Evolutionary conservation across 2,329 filamentous ascomycete species (phyloP), one percentile per base, ranked within the genome.

Genomic region (Aspergillus fumigatiaffinis): DNA sequence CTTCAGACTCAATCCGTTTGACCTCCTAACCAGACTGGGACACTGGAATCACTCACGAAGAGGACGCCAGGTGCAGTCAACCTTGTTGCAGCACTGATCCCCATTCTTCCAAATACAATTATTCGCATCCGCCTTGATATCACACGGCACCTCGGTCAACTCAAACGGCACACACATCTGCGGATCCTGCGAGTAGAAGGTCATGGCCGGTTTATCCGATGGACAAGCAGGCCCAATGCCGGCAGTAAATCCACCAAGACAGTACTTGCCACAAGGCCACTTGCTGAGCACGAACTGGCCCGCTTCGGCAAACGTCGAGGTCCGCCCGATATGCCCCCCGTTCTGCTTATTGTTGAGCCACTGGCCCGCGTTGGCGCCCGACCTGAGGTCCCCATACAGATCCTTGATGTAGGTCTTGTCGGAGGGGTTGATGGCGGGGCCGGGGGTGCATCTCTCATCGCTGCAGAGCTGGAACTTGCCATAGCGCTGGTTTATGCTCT

Each of bases 391-490:
- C 26, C 58, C 58, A 32, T 58, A 51, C 10, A 60, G 29, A 25
- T 60, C 56, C 41, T 49, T 35, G 49, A 60, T 60, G 53, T 42
- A 58, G 38, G 51, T 41, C 41, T 35, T 46, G 20, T 55, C 55
- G 20, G 38, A 29, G 14, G 58, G 58, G 47, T 52, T 55, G 41
- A 60, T 28, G 25, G 52, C 6, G 4, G 10, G n/a, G 21, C 42
- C 29, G 2, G 50, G 25, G 7, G 29, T 55, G 44, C 58, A 60
- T 12, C 21, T 44, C 41, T 58, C 58, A 4, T 56, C 53, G 1
- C 25, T 38, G 55, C 58, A 60, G 47, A 60, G 58, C 56, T 60
- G 53, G 58, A 60, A 60, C 17, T 55, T 54, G 29, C 58, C 58
- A 14, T 52, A 58, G 17, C 58, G 53, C 44, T 55, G 48, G 4